Conservation (phyloP, 768 basidiomycete species). For the Crepidotus variabilis region DNA sequence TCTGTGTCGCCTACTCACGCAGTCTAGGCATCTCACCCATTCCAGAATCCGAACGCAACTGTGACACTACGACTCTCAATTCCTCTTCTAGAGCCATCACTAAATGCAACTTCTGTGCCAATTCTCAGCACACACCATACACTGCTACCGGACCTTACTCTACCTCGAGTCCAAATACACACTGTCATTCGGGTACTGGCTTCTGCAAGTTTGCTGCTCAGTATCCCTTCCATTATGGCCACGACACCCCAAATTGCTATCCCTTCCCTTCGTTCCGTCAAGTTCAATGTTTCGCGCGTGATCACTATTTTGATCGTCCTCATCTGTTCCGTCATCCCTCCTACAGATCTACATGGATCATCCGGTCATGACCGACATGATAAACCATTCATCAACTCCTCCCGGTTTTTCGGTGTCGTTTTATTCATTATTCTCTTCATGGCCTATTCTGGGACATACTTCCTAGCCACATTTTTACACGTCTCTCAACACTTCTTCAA, state of each 20-base stretch:
- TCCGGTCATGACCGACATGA: constrained; percentile 1
- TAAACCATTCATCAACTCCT: constrained; percentile 12
- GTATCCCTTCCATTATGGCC: constrained; percentile 56
- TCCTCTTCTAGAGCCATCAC: neutral
- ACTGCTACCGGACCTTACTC: constrained; percentile 12
- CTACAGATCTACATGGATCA: constrained; percentile 9
- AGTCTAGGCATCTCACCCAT: constrained; percentile 15
- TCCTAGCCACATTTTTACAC: constrained; percentile 75
- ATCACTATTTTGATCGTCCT: constrained; percentile 38
- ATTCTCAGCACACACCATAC: constrained; percentile 13
- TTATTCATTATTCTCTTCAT: constrained; percentile 40
- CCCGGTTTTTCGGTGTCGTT: constrained; percentile 11
- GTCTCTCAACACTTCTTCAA: constrained; percentile 82
- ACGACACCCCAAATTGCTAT: constrained; percentile 52
- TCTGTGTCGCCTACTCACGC: constrained; percentile 11
- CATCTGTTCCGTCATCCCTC: constrained; percentile 42
- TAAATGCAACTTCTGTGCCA: constrained; percentile 14
- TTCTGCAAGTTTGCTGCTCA: constrained; percentile 50
- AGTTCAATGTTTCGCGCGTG: constrained; percentile 43
- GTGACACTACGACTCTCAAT: neutral
- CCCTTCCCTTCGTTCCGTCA: constrained; percentile 37
- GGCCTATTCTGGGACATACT: constrained; percentile 54
- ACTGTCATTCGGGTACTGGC: constrained; percentile 38
- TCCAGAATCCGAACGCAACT: neutral
- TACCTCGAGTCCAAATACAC: constrained; percentile 25